Conservation (phyloP, 164 flowering plant genomes). For the Vitis amurensis region DNA sequence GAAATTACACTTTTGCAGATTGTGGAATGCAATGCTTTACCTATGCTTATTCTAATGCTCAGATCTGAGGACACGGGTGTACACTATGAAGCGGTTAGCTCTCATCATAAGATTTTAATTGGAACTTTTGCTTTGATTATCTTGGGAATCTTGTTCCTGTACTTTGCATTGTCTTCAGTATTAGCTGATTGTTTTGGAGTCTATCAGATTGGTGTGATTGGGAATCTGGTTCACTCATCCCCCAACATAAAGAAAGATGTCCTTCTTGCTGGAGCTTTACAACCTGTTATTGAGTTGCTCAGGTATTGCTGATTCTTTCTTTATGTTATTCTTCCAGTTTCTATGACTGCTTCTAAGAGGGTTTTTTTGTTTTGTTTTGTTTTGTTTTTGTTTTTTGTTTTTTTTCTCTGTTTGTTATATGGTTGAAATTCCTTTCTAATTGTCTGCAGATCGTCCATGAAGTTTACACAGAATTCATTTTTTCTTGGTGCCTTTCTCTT, state of each 20-base stretch:
- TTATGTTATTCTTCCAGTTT: too few relatives aligned
- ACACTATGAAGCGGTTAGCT: constrained; percentile 76
- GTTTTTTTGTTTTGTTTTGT: neutral
- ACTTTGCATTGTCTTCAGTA: neutral
- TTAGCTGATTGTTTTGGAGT: neutral
- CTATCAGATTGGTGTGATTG: constrained; percentile 76
- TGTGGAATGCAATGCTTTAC: constrained; percentile 83
- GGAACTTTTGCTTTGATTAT: neutral
- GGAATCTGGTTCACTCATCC: constrained; percentile 81
- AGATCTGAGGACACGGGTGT: constrained; percentile 69
- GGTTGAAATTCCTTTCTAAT: neutral
- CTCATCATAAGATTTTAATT: neutral
- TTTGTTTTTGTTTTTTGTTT: neutral
- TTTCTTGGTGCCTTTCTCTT: neutral
- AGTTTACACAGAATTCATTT: neutral
- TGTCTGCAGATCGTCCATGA: neutral
- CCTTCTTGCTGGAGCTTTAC: constrained; percentile 78
- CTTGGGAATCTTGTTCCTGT: neutral
- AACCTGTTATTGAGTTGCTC: constrained; percentile 78
- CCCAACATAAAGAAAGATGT: constrained; percentile 80
- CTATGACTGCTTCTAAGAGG: too few relatives aligned
- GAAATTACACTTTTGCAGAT: constrained; percentile 43
- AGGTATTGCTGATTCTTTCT: constrained; percentile 38
- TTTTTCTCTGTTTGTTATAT: neutral
- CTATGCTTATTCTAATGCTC: constrained; percentile 74